phyloP scores from a whole-genome alignment of 495 filamentous ascomycete species.

The Venustampulla echinocandica region DNA sequence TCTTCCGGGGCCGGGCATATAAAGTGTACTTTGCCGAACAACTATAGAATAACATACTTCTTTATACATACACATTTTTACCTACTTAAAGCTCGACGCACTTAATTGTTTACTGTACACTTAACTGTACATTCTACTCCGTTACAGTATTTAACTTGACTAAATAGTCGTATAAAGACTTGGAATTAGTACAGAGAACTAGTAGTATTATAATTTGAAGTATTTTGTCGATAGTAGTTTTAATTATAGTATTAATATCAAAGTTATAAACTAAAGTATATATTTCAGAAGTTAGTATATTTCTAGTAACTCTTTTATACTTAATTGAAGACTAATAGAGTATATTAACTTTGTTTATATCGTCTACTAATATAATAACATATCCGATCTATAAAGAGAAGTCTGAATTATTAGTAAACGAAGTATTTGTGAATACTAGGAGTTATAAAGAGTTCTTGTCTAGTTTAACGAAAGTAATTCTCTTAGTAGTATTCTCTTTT shows the following conservation, averaged over 20 bases:
- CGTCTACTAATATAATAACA: conserved; percentile 11
- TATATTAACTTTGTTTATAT: conserved; percentile 8
- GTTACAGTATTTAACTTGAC: conserved; percentile 9
- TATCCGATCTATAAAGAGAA: conserved; percentile 13
- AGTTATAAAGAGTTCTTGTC: conserved; percentile 2
- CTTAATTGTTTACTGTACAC: too few relatives aligned
- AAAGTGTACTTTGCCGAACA: too few relatives aligned
- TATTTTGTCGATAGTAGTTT: conserved; percentile 1
- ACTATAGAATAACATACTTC: too few relatives aligned
- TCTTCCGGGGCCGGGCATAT: too few relatives aligned
- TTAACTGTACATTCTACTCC: too few relatives aligned
- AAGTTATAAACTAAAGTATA: conserved; percentile 13
- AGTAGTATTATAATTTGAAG: conserved; percentile 1
- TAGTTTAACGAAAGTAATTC: conserved; percentile 1
- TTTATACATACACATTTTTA: too few relatives aligned
- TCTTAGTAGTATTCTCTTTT: background rate
- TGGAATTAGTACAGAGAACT: conserved; percentile 10
- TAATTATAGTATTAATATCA: conserved; percentile 3
- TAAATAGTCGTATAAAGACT: conserved; percentile 13
- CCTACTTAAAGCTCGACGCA: too few relatives aligned
- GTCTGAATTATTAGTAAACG: conserved; percentile 19
- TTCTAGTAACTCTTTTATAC: conserved; percentile 15
- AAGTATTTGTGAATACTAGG: conserved; percentile 9
- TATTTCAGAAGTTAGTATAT: conserved; percentile 10
- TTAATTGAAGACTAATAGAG: conserved; percentile 15